These are phyloP conservation scores for Ceratocystis variospora DNA, from an alignment of 2,329 filamentous ascomycete species.

Conservation along the genomic window DNA sequence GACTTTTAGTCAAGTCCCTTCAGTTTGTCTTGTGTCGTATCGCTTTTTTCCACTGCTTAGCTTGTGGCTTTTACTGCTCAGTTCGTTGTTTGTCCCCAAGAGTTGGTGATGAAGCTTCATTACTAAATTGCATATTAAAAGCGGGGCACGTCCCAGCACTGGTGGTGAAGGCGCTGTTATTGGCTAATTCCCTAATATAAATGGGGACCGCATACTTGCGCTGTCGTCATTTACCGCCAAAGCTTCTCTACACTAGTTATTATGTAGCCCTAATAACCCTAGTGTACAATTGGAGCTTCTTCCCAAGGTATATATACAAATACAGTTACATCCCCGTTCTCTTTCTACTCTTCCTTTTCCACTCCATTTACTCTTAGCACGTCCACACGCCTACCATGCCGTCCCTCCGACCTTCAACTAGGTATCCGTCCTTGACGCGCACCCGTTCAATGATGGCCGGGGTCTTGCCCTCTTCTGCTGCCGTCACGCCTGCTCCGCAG, in stretches of 20 bases:
- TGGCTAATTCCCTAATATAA: not conserved
- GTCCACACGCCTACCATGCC: slow-evolving; percentile 87
- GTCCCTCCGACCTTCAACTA: slow-evolving; percentile 78
- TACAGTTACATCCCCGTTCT: not conserved
- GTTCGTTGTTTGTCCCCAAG: not conserved
- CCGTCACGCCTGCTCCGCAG: slow-evolving; percentile 68
- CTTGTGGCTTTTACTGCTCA: not conserved
- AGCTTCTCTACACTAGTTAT: not conserved
- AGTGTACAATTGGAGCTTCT: no score
- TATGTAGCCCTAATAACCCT: not conserved
- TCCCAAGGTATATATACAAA: slow-evolving; percentile 2
- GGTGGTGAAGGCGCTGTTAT: not conserved
- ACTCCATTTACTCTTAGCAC: slow-evolving; percentile 33
- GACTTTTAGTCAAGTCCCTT: not conserved
- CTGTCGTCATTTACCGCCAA: slow-evolving; percentile 3
- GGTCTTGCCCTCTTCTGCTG: slow-evolving; percentile 50
- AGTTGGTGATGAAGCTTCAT: slow-evolving; percentile 2
- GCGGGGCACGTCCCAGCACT: not conserved
- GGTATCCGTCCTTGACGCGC: slow-evolving; percentile 81
- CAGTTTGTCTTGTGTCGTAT: not conserved
- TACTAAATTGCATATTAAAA: not conserved
- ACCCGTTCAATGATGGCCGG: slow-evolving; percentile 64
- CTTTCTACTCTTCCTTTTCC: not conserved
- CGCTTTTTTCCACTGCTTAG: not conserved
- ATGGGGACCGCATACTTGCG: not conserved